Evolutionary conservation across 2,329 filamentous ascomycete species (phyloP).

Genomic region (Aureobasidium sp.): DNA sequence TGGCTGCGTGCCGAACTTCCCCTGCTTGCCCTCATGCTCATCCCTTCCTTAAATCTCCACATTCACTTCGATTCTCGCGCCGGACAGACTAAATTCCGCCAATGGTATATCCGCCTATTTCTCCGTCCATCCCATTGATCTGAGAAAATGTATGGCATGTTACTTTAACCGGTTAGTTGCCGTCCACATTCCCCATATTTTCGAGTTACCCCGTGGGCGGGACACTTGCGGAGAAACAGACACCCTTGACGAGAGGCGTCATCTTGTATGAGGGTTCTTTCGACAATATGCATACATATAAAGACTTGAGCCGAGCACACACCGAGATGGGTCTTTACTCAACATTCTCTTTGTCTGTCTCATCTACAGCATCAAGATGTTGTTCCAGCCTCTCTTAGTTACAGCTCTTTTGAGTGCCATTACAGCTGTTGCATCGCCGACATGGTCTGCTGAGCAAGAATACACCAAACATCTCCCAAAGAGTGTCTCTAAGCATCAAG

Average conservation of each 20-base stretch:
- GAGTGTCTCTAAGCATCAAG: constrained; percentile 21
- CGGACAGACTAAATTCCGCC: constrained; percentile 5
- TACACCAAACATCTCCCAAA: constrained; percentile 21
- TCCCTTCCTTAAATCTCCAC: constrained; percentile 5
- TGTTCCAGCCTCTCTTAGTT: constrained; percentile 12
- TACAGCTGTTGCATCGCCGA: constrained; percentile 20
- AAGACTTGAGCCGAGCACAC: not conserved
- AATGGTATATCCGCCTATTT: not conserved
- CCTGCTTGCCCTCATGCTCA: not conserved
- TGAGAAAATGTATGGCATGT: not conserved
- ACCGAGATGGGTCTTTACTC: not conserved
- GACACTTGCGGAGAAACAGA: constrained; percentile 12
- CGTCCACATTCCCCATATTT: not conserved
- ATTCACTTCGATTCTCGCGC: not conserved
- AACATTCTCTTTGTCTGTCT: not conserved
- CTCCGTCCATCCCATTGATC: not conserved
- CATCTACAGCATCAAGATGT: constrained; percentile 2
- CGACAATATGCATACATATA: not conserved
- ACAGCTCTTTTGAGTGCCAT: constrained; percentile 19
- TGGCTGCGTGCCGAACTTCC: not conserved
- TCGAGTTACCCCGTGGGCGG: constrained; percentile 4
- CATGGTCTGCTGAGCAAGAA: constrained; percentile 26
- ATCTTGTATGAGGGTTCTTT: not conserved
- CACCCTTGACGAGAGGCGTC: not conserved
- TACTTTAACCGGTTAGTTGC: constrained; percentile 7